phyloP scores from a whole-genome alignment of 2,329 filamentous ascomycete species.

The Penicillium griseofulvum region DNA sequence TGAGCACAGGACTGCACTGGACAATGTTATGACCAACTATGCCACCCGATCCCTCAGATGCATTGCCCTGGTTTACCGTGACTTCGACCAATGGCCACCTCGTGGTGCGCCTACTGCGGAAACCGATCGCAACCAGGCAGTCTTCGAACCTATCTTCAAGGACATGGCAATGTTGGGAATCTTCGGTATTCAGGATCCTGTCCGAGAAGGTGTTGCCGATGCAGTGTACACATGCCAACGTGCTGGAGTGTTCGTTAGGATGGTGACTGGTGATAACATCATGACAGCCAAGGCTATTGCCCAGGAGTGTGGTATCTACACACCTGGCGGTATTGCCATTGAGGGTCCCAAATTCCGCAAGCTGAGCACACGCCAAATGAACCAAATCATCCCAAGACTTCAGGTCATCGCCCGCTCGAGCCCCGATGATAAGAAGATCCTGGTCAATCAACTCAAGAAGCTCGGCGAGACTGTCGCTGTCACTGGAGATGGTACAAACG shows the following conservation, averaged over 20 bases:
- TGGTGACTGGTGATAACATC: constrained; percentile 83
- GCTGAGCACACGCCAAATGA: constrained; percentile 63
- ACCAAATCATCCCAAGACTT: constrained; percentile 65
- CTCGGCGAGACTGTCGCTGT: constrained; percentile 76
- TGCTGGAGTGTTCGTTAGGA: constrained; percentile 75
- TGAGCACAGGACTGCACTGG: constrained; percentile 59
- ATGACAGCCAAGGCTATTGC: constrained; percentile 77
- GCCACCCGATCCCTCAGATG: constrained; percentile 78
- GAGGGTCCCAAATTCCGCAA: constrained; percentile 77
- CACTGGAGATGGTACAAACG: constrained; percentile 80
- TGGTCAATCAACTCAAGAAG: constrained; percentile 69
- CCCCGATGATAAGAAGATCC: constrained; percentile 72
- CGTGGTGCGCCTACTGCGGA: constrained; percentile 55
- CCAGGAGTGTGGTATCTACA: constrained; percentile 72
- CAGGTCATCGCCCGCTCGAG: constrained; percentile 72
- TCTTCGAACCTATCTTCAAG: constrained; percentile 65
- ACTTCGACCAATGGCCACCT: constrained; percentile 83
- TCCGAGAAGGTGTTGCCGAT: constrained; percentile 70
- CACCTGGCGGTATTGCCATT: constrained; percentile 66
- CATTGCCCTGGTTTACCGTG: constrained; percentile 78
- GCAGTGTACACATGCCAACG: constrained; percentile 71
- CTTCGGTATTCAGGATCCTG: constrained; percentile 78
- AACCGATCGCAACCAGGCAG: constrained; percentile 60
- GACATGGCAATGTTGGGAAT: constrained; percentile 68
- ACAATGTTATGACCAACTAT: constrained; percentile 70